Percentiles rank a stretch among this genome's conserved stretches.
Evolutionary conservation across 495 filamentous ascomycete species (phyloP).

Genomic region (Talaromyces proteolyticus): DNA sequence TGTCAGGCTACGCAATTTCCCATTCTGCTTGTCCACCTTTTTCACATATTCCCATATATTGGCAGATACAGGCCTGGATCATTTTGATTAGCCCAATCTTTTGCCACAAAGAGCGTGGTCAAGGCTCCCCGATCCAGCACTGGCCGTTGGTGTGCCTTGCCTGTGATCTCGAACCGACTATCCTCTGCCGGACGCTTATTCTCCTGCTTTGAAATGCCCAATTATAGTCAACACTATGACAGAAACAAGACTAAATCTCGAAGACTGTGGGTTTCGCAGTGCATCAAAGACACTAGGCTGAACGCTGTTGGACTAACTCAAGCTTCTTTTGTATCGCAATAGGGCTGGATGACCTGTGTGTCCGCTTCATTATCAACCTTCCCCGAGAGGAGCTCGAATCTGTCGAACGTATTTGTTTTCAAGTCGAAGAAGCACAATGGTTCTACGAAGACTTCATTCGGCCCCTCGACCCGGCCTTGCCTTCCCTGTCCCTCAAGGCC

Average conservation of each 20-base stretch:
- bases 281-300: too few species aligned
- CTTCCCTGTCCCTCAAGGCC: conserved; percentile 71
- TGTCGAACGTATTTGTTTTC: conserved; percentile 92
- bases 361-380: conserved; percentile 93
- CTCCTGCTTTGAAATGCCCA: conserved; percentile 42
- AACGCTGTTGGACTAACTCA: too few species aligned
- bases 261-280: conserved; percentile 64
- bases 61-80: conserved; percentile 12
- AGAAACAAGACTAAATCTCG: conserved; percentile 75
- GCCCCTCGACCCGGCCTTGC: conserved; percentile 76
- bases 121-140: conserved; percentile 7
- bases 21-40: too few species aligned
- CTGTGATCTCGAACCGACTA: conserved; percentile 1
- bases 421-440: conserved; percentile 99
- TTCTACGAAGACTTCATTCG: conserved; percentile 99
- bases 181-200: too few species aligned
- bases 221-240: conserved; percentile 53
- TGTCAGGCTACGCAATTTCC: too few species aligned
- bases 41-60: too few species aligned
- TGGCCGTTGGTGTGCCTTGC: not conserved
- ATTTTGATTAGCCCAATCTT: conserved; percentile 7
- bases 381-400: conserved; percentile 84
- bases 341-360: conserved; percentile 95
- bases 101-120: not conserved
- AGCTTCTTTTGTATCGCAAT: conserved; percentile 7